Evolutionary conservation across 257 asterid species (phyloP).

Genomic region (Nicotiana paniculata): DNA sequence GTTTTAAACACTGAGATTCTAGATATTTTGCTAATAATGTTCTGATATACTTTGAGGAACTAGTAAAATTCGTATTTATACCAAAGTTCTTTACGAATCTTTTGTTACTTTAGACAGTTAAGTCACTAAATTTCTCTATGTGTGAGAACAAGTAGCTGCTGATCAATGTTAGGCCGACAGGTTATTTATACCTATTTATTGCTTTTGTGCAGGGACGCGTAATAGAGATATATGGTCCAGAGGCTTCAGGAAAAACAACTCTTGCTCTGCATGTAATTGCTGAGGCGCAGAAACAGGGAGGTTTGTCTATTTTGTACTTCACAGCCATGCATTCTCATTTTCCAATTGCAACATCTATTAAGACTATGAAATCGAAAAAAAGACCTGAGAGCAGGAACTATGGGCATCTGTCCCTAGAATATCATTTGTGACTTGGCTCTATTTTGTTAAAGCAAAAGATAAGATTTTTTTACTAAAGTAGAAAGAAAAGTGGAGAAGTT

Average conservation of each 20-base stretch:
- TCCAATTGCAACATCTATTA: neutral
- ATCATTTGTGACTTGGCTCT: neutral
- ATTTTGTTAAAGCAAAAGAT: neutral
- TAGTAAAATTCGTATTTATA: neutral
- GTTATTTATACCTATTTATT: neutral
- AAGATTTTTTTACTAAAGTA: neutral
- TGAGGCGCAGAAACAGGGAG: constrained; percentile 95
- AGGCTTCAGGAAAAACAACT: constrained; percentile 97
- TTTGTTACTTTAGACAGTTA: neutral
- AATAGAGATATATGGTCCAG: constrained; percentile 94
- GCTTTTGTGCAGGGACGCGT: constrained; percentile 69
- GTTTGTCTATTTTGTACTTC: constrained; percentile 23
- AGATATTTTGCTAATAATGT: neutral
- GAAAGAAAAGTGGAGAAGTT: neutral
- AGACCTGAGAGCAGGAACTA: neutral
- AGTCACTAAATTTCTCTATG: neutral
- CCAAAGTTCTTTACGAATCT: neutral
- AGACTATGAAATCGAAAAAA: neutral
- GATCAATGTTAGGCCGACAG: neutral
- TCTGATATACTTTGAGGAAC: neutral
- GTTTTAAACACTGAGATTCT: neutral
- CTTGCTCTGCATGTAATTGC: constrained; percentile 95
- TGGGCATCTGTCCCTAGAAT: neutral
- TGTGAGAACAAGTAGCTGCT: neutral
- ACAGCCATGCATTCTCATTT: neutral